A percentile compares a stretch with the other conserved stretches of the same genome.
Conservation (phyloP, 1,284 basidiomycete genomes). For the Trametes pubescens region DNA sequence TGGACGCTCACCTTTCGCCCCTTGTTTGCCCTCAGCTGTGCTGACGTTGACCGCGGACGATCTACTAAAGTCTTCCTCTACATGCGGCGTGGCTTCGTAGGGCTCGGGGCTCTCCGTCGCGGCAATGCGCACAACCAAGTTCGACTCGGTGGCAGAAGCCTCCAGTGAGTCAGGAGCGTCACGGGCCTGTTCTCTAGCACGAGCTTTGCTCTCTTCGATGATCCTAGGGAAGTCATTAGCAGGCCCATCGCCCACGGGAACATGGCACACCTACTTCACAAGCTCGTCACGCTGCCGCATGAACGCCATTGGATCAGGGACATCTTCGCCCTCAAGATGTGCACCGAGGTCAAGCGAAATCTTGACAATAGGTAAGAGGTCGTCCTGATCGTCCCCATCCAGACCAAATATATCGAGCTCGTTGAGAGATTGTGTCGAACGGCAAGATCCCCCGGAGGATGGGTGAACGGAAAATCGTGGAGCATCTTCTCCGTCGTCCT, state of each 20-base stretch:
- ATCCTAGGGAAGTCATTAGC: neutral
- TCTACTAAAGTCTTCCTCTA: too few species aligned
- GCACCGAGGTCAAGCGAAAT: conserved; percentile 14
- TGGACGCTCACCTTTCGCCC: too few species aligned
- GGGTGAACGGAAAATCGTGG: neutral
- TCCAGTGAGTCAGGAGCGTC: neutral
- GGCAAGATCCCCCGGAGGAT: neutral
- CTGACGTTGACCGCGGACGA: too few species aligned
- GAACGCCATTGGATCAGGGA: conserved; percentile 12
- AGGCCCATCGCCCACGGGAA: neutral
- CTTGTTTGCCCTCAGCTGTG: too few species aligned
- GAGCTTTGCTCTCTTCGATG: neutral
- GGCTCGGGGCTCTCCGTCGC: too few species aligned
- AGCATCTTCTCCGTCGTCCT: neutral
- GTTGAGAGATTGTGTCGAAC: neutral
- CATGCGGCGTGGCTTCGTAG: too few species aligned
- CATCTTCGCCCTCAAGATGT: conserved; percentile 8
- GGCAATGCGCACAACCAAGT: too few species aligned
- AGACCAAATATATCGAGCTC: neutral
- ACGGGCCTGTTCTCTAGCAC: neutral
- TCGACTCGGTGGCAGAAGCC: neutral
- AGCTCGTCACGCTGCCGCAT: conserved; percentile 2
- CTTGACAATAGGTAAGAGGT: neutral
- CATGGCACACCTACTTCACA: neutral
- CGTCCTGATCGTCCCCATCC: neutral